Conservation (phyloP, 805 yeast species). For the Candida krabiensis region DNA sequence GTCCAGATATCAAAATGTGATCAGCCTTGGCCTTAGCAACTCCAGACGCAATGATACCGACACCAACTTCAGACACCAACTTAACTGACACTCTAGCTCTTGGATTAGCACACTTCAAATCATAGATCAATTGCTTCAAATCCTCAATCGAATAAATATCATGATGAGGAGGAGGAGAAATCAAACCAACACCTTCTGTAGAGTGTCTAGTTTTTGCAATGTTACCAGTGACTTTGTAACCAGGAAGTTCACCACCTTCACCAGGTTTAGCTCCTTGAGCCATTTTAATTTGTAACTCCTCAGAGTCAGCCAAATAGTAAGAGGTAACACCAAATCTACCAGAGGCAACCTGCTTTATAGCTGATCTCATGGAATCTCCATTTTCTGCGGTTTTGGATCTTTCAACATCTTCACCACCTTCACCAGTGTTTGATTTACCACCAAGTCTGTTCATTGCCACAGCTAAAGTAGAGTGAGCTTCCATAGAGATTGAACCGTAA, state of each 20-base stretch:
- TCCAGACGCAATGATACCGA: constrained; percentile 98
- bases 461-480: constrained; percentile 95
- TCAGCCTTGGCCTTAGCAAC: constrained; percentile 99
- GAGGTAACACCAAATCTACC: constrained; percentile 99
- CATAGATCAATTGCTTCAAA: constrained; percentile 93
- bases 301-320: constrained; percentile 91
- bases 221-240: constrained; percentile 81
- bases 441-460: constrained; percentile 98
- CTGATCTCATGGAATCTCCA: constrained; percentile 99
- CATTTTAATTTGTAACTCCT: constrained; percentile 96
- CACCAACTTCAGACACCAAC: constrained; percentile 97
- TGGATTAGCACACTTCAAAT: constrained; percentile 95
- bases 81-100: constrained; percentile 96
- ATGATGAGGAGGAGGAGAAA: constrained; percentile 98
- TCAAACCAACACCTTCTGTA: constrained; percentile 93
- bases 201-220: constrained; percentile 97
- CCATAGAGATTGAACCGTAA: constrained; percentile 98
- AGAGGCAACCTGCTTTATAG: constrained; percentile 96
- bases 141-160: constrained; percentile 98
- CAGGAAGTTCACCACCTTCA: constrained; percentile 99
- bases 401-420: constrained; percentile 98
- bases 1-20: constrained; percentile 93
- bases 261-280: constrained; percentile 99
- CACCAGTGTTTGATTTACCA: constrained; percentile 98
- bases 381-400: constrained; percentile 75